Evolutionary conservation across 257 asterid species (phyloP), one percentile per base, ranked within the genome.

Genomic region (Vinca minor): DNA sequence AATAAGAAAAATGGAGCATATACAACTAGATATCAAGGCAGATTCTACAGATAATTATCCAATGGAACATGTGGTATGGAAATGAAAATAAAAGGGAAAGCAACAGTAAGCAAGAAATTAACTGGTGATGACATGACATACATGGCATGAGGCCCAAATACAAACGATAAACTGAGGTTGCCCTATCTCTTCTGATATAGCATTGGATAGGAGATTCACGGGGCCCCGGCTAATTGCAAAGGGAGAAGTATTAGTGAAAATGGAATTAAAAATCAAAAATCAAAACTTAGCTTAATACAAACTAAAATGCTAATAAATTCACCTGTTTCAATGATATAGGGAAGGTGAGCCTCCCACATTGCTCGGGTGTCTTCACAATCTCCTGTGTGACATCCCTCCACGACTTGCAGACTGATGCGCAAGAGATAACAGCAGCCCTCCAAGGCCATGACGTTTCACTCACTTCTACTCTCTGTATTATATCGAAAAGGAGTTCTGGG

Each of bases 311-410:
- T 12, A 20, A 66, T 42, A 28, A 53, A 70, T 35, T 34, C 74
- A 84, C 96, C 93, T 92, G 98, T 79, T 92, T 92, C 46, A 92
- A 69, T n/a, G 98, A 91, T 76, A 88, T 88, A 54, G 98, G 96
- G 63, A 88, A 83, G 15, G 98, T 91, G 65, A 92, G 86, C 74
- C 83, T 88, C 75, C 98, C 95, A 76, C 96, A 92, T 81, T 86
- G 87, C 73, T 85, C 96, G 0, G 91, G 98, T 31, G 95, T 87
- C 82, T 78, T 92, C 72, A 92, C 98, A 62, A 85, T 87, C 74
- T 87, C 98, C 88, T 88, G 87, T 17, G 98, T 89, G 67, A 92
- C 68, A 55, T 79, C 88, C 69, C 98, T 89, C 98, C 98, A 92
- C 26, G 95, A 82, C 70, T 83, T 86, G 78, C 98, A 92, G 72